Percentiles rank a stretch among this genome's conserved stretches.
Conservation (phyloP, 495 filamentous ascomycete genomes). For the Aspergillus conjunctus region DNA sequence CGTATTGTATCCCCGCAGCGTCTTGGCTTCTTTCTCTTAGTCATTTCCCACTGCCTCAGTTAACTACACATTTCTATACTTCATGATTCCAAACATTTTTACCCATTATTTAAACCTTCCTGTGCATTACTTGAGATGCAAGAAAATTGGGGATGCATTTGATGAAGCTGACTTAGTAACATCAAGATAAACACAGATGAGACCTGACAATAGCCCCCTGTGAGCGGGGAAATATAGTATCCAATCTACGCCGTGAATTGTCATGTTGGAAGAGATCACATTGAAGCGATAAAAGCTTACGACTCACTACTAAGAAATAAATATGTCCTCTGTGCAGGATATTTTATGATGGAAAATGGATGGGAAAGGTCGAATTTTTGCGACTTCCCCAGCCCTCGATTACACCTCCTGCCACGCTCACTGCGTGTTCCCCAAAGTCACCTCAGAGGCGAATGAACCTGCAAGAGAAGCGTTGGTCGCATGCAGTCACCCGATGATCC, state of each 20-base stretch:
- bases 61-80: neutral
- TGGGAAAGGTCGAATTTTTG: neutral
- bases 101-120: no score
- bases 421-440: neutral
- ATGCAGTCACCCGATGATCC: neutral
- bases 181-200: neutral
- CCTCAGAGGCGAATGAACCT: neutral
- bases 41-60: neutral
- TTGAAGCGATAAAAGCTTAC: neutral
- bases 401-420: neutral
- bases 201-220: neutral
- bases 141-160: no score
- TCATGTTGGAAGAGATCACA: neutral
- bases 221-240: neutral
- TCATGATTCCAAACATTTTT: no score
- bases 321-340: neutral
- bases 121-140: no score
- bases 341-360: neutral
- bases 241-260: neutral
- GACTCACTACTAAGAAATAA: neutral
- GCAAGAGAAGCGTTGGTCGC: neutral
- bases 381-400: neutral
- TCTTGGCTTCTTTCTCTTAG: constrained; percentile 1
- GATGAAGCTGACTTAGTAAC: no score
- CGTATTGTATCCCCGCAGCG: neutral